A percentile compares a stretch with the other conserved stretches of the same genome.
Evolutionary conservation across 495 filamentous ascomycete genomes (phyloP).

Genomic region (Pyronema domesticum): DNA sequence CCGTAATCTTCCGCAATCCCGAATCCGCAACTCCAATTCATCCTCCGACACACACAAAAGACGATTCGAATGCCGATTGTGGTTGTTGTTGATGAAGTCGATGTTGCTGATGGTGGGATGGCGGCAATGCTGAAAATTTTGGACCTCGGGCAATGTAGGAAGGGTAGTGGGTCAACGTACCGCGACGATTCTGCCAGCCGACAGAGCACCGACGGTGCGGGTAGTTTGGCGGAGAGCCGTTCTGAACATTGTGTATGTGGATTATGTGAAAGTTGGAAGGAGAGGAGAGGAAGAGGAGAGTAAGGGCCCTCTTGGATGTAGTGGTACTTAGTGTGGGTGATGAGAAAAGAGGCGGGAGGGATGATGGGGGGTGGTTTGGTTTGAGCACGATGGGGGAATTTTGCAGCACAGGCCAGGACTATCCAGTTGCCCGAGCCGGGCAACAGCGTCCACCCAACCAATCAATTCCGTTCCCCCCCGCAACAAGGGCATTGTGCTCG

Average conservation of each 20-base stretch:
- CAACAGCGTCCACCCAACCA: not conserved
- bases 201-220: constrained; percentile 81
- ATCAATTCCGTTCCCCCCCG: not conserved
- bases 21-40: constrained; percentile 16
- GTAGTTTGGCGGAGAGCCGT: constrained; percentile 91
- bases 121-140: constrained; percentile 5
- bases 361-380: constrained; percentile 27
- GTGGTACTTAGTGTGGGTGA: constrained; percentile 10
- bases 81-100: not conserved
- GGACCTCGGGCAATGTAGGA: not conserved
- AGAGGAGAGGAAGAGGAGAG: constrained; percentile 26
- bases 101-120: not conserved
- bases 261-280: constrained; percentile 28
- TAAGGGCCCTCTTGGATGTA: not conserved
- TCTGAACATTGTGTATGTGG: constrained; percentile 71
- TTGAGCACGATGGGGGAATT: constrained; percentile 27
- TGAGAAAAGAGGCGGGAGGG: constrained; percentile 24
- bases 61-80: not conserved
- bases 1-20: constrained; percentile 19
- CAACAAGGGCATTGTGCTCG: not conserved
- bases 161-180: constrained; percentile 42
- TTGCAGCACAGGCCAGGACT: constrained; percentile 22
- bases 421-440: constrained; percentile 1
- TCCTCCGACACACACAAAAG: not conserved
- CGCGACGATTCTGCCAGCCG: constrained; percentile 76